These are phyloP conservation scores for Nitzschia sp. DNA, from an alignment of 108 stramenopile genomes.

Conservation along the genomic window DNA sequence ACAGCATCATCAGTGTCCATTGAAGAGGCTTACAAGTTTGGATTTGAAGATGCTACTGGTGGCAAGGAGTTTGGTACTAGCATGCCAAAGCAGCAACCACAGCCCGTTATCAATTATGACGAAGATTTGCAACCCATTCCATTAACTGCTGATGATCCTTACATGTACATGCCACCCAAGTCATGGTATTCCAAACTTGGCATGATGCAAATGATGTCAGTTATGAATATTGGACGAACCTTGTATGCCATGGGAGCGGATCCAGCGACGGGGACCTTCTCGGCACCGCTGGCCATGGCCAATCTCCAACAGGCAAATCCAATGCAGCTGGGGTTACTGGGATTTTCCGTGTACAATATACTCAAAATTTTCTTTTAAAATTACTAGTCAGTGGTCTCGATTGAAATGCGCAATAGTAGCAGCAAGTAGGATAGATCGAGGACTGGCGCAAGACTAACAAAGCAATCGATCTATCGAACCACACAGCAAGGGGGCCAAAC, in stretches of 20 bases:
- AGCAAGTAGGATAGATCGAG: too few species aligned
- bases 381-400: too few species aligned
- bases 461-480: too few species aligned
- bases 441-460: too few species aligned
- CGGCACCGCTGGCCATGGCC: conserved; percentile 8
- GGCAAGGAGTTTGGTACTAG: conserved; percentile 33
- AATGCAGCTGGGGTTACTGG: conserved; percentile 28
- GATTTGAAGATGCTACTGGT: conserved; percentile 49
- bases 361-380: conserved; percentile 32
- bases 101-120: not conserved
- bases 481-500: too few species aligned
- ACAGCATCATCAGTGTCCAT: not conserved
- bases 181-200: conserved; percentile 22
- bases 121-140: conserved; percentile 2
- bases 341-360: conserved; percentile 37
- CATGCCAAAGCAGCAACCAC: not conserved
- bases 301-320: conserved; percentile 16
- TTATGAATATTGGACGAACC: conserved; percentile 23
- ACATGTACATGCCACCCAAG: not conserved
- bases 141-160: not conserved
- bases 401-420: too few species aligned
- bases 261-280: conserved; percentile 18
- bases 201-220: conserved; percentile 27
- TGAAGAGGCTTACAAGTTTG: conserved; percentile 45
- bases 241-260: conserved; percentile 23